These are phyloP conservation scores for Vitis hybrid DNA, from an alignment of 177 flowering plant species.

Conservation along the genomic window DNA sequence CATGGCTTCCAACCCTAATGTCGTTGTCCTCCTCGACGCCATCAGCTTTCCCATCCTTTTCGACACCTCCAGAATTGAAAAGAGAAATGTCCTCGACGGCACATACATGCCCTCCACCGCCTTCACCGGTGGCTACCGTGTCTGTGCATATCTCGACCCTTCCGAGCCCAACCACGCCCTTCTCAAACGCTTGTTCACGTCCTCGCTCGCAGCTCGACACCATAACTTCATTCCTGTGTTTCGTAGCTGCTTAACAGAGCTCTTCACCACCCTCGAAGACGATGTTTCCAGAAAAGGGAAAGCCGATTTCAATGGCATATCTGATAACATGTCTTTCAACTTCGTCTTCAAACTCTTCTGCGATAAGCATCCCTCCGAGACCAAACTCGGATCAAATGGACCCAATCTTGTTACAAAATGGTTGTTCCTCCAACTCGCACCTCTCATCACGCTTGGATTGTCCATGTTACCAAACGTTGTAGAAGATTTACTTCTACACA, in stretches of 20 bases:
- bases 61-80: slow-evolving; percentile 62
- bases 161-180: slow-evolving; percentile 21
- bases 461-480: slow-evolving; percentile 4
- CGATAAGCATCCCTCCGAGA: slow-evolving; percentile 9
- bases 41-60: slow-evolving; percentile 59
- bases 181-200: slow-evolving; percentile 20
- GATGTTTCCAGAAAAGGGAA: slow-evolving; percentile 5
- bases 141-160: slow-evolving; percentile 27
- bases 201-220: slow-evolving; percentile 12
- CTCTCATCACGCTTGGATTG: slow-evolving; percentile 17
- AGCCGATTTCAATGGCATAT: background rate
- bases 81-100: slow-evolving; percentile 54
- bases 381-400: slow-evolving; percentile 18
- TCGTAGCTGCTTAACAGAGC: slow-evolving; percentile 1
- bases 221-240: slow-evolving; percentile 32
- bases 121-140: too few species aligned
- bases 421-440: slow-evolving; percentile 26
- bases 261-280: slow-evolving; percentile 26
- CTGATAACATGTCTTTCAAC: slow-evolving; percentile 22
- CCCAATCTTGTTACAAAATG: slow-evolving; percentile 18
- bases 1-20: slow-evolving; percentile 46
- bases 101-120: slow-evolving; percentile 57
- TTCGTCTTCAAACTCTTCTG: slow-evolving; percentile 4
- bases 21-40: slow-evolving; percentile 61
- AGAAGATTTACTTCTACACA: slow-evolving; percentile 24